phyloP scores from a whole-genome alignment of 108 stramenopile species.

The Nitzschia sp. region DNA sequence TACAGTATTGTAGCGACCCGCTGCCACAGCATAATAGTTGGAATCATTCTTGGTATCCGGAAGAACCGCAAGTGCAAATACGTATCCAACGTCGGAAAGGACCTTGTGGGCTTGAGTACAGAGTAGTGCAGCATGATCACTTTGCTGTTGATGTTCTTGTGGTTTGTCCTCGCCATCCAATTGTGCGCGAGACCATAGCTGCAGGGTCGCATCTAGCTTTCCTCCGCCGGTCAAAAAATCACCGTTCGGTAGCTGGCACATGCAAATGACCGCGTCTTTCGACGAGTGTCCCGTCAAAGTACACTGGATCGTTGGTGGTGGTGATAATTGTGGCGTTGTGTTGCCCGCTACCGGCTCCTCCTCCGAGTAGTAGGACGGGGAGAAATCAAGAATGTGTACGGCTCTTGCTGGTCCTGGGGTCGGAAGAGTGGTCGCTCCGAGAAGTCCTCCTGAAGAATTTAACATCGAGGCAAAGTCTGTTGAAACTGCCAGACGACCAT shows the following conservation, averaged over 20 bases:
- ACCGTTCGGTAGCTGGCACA: slow-evolving; percentile 49
- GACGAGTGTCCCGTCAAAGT: slow-evolving; percentile 34
- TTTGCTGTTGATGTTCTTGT: too few relatives aligned
- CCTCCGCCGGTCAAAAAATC: slow-evolving; percentile 49
- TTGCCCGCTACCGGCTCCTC: too few relatives aligned
- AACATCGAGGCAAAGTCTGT: neutral
- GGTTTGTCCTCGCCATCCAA: neutral
- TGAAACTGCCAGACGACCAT: slow-evolving; percentile 38
- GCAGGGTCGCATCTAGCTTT: slow-evolving; percentile 50
- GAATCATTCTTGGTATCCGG: slow-evolving; percentile 28
- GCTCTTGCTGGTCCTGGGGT: slow-evolving; percentile 22
- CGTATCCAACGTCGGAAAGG: slow-evolving; percentile 39
- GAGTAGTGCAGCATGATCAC: too few relatives aligned
- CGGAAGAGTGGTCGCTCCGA: slow-evolving; percentile 13
- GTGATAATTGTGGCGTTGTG: too few relatives aligned
- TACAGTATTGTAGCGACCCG: slow-evolving; percentile 54
- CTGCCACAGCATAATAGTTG: slow-evolving; percentile 43
- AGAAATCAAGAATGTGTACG: slow-evolving; percentile 31
- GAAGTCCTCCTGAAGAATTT: neutral
- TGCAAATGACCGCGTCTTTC: slow-evolving; percentile 41
- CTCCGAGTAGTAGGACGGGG: neutral
- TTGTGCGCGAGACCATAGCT: slow-evolving; percentile 34
- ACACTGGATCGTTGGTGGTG: neutral
- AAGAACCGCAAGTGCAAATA: slow-evolving; percentile 47
- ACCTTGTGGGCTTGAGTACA: slow-evolving; percentile 1